Percentiles rank a stretch among this genome's conserved stretches.
Evolutionary conservation across 2,329 filamentous ascomycete species (phyloP).

Genomic region (Alternaria sp.): DNA sequence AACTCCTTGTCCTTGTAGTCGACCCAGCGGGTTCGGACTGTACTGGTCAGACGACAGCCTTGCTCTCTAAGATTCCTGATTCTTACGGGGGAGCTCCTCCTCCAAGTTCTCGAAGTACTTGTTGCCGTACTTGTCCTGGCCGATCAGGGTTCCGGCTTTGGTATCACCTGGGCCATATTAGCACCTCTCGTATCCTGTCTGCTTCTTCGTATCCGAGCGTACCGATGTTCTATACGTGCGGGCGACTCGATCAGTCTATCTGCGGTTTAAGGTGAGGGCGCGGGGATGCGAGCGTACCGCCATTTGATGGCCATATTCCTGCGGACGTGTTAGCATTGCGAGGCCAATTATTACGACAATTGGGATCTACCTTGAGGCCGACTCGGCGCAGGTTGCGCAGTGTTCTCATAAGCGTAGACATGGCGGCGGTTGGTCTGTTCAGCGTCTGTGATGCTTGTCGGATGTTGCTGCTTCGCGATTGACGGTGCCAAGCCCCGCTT

Average conservation of each 20-base stretch:
- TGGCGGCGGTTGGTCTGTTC: constrained; percentile 58
- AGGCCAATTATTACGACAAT: constrained; percentile 17
- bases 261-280: constrained; percentile 31
- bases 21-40: constrained; percentile 96
- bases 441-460: constrained; percentile 24
- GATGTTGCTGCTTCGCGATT: constrained; percentile 29
- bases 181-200: constrained; percentile 9
- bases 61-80: neutral
- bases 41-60: constrained; percentile 19
- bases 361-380: constrained; percentile 77
- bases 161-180: constrained; percentile 78
- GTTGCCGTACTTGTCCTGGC: constrained; percentile 90
- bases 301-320: constrained; percentile 94
- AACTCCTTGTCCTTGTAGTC: constrained; percentile 92
- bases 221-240: constrained; percentile 51
- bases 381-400: constrained; percentile 86
- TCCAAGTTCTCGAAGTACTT: constrained; percentile 93
- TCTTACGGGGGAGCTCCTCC: constrained; percentile 88
- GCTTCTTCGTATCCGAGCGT: constrained; percentile 19
- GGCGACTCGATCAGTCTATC: constrained; percentile 36
- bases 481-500: constrained; percentile 34
- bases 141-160: constrained; percentile 88
- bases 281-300: constrained; percentile 69
- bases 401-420: constrained; percentile 92
- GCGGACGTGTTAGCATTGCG: constrained; percentile 47